These are phyloP conservation scores for Pyrrhoderma noxium DNA, from an alignment of 1,284 basidiomycete species.

Conservation along the genomic window DNA sequence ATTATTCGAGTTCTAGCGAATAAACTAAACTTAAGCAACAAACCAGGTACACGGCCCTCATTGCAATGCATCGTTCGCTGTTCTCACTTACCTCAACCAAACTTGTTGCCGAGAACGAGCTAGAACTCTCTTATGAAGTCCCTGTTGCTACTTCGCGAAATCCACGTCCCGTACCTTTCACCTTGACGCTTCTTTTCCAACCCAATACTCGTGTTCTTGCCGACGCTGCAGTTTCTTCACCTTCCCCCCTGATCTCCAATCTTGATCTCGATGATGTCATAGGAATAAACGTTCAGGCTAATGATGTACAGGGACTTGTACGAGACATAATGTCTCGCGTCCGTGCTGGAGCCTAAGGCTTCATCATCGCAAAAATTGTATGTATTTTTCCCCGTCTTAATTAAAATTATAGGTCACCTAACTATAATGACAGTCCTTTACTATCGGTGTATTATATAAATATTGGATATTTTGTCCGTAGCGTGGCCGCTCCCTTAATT, in stretches of 20 bases:
- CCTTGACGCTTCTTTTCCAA: conserved; percentile 54
- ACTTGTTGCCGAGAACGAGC: conserved; percentile 63
- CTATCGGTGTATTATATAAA: background rate
- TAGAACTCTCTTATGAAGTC: conserved; percentile 54
- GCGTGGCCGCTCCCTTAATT: no score
- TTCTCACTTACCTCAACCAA: conserved; percentile 53
- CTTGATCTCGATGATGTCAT: conserved; percentile 55
- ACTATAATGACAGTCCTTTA: background rate
- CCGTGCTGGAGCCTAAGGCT: conserved; percentile 25
- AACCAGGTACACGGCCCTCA: conserved; percentile 67
- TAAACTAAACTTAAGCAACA: no score
- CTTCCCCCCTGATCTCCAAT: conserved; percentile 36
- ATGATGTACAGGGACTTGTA: conserved; percentile 66
- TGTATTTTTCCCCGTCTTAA: no score
- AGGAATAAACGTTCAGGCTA: conserved; percentile 53
- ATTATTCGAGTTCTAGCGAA: no score
- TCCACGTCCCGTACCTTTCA: conserved; percentile 16
- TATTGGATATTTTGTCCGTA: background rate
- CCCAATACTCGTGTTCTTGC: conserved; percentile 60
- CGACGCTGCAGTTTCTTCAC: conserved; percentile 45
- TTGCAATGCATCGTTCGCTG: conserved; percentile 56
- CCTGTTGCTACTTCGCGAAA: background rate
- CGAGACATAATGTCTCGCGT: conserved; percentile 52
- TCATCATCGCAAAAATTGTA: no score
- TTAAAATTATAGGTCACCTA: no score